Evolutionary conservation across 1,284 basidiomycete species (phyloP), one percentile per base, ranked within the genome.

Genomic region (Leccinum subrobustum): DNA sequence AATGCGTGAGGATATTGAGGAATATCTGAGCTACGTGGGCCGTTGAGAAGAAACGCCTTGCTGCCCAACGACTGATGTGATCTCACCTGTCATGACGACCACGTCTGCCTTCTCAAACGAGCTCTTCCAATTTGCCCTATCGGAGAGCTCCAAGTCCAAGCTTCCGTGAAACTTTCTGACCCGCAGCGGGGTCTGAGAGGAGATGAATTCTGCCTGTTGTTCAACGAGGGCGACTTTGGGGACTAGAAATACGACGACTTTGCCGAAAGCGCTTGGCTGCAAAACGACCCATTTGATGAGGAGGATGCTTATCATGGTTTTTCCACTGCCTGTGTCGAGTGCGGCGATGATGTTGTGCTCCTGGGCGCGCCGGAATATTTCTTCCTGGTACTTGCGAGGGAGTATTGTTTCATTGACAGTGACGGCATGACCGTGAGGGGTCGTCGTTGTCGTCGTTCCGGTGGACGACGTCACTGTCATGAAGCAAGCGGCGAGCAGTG

Each of bases 171-270:
- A 83, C 64, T 85, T 85, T 47, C 80, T 75, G 27, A 93, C 86
- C 20, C 83, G 81, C 31, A 93, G 73, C 0, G 84, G 78, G 0
- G 88, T 88, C 63, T 90, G 81, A 57, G 79, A 75, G n/a, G 78
- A 70, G 63, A 94, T 83, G 63, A 88, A 92, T 39, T 82, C 76
- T 14, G 83, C 84, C 70, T 95, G 92, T 69, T 95, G 92, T 64
- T 90, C 83, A 14, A 93, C 93, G 14, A 95, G 80, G 1, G 91
- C 81, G 2, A 93, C 91, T 66, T 89, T 89, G 1, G 93, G 92
- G 1, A 92, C 91, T 31, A 95, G 78, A 65, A 91, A 90, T n/a
- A 89, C 78, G 66, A 86, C 80, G 58, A 80, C 78, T 71, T 86
- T 87, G 57, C 77, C 78, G 60, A 73, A 67, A 8, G 81, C 77